These are phyloP conservation scores for Blastocrithidia nonstop DNA, from an alignment of 208 protist species.

Conservation along the genomic window DNA sequence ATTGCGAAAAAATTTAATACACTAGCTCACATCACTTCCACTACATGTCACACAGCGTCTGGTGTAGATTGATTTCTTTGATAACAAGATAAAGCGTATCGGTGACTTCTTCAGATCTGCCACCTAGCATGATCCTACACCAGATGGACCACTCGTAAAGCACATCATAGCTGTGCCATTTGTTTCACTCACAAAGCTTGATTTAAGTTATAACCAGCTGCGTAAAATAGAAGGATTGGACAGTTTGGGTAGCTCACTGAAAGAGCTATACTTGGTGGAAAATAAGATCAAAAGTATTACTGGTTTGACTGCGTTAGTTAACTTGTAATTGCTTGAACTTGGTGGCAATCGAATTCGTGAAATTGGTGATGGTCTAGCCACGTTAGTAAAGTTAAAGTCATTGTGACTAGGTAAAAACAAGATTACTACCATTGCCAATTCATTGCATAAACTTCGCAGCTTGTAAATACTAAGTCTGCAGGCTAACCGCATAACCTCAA, in stretches of 20 bases:
- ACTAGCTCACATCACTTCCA: constrained; percentile 61
- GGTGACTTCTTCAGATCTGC: constrained; percentile 73
- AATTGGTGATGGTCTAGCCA: constrained; percentile 49
- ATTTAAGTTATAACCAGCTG: constrained; percentile 86
- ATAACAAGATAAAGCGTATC: constrained; percentile 83
- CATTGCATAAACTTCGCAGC: constrained; percentile 27
- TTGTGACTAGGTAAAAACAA: constrained; percentile 90
- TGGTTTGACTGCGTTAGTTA: constrained; percentile 57
- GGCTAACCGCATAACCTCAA: constrained; percentile 65
- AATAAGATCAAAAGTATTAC: constrained; percentile 86
- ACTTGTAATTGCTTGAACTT: constrained; percentile 76
- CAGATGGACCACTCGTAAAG: constrained; percentile 5
- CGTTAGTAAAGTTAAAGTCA: constrained; percentile 45
- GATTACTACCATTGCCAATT: constrained; percentile 45
- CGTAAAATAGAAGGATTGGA: constrained; percentile 56
- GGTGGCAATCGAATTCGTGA: constrained; percentile 78
- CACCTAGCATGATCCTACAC: constrained; percentile 8
- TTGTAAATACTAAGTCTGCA: constrained; percentile 70
- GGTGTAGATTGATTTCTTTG: constrained; percentile 76
- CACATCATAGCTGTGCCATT: constrained; percentile 14
- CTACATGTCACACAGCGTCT: constrained; percentile 40
- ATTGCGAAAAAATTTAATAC: constrained; percentile 83
- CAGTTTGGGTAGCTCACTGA: constrained; percentile 43
- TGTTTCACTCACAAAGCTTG: constrained; percentile 45
- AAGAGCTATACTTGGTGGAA: constrained; percentile 81